Percentiles rank a stretch among this genome's conserved stretches.
Evolutionary conservation across 2,329 filamentous ascomycete genomes (phyloP).

Genomic region (Gliomastix tumulicola): DNA sequence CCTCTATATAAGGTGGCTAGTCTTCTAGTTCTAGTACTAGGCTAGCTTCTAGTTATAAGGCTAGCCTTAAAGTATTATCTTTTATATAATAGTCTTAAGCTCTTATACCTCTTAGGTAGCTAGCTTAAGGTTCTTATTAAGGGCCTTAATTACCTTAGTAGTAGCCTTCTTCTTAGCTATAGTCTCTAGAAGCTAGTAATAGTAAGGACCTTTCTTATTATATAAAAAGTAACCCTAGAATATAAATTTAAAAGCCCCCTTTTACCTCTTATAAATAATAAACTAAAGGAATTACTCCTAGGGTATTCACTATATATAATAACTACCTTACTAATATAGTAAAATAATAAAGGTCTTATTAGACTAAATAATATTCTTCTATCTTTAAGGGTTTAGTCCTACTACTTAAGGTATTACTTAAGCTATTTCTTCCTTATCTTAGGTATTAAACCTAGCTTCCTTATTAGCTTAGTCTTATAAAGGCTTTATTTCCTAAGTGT

Average conservation of each 20-base stretch:
- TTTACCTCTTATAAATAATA: conserved; percentile 1
- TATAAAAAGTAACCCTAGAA: conserved; percentile 3
- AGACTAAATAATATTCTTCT: conserved; percentile 1
- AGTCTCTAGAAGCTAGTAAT: conserved; percentile 3
- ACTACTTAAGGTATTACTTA: no score
- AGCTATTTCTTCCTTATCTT: conserved; percentile 1
- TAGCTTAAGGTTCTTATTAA: conserved; percentile 1
- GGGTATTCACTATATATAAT: background rate
- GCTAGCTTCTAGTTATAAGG: no score
- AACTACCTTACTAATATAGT: background rate
- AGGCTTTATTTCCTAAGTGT: background rate
- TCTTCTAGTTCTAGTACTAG: no score
- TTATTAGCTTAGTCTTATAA: background rate
- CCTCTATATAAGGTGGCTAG: no score
- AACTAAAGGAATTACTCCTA: background rate
- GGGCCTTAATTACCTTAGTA: background rate
- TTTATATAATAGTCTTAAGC: no score
- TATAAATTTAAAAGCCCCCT: conserved; percentile 1
- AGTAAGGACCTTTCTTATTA: conserved; percentile 2
- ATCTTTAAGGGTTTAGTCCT: background rate
- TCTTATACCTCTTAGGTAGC: background rate
- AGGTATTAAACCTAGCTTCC: background rate
- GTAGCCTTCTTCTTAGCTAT: background rate
- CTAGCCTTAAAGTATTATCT: no score
- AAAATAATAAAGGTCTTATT: conserved; percentile 1